Evolutionary conservation across 2,329 filamentous ascomycete species (phyloP).

Genomic region (Ceratocystis cacaofunesta): DNA sequence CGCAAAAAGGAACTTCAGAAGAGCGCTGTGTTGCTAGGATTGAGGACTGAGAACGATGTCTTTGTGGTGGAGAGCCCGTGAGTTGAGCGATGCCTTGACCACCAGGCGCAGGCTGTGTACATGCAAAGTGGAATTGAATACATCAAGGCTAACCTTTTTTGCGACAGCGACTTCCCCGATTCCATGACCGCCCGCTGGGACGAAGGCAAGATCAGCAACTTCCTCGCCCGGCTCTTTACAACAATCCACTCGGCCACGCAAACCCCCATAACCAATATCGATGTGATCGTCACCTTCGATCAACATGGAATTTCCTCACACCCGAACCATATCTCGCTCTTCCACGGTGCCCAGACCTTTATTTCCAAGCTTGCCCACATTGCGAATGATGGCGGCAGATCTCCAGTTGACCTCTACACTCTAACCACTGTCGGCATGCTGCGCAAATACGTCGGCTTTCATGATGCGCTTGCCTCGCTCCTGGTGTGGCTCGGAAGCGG

Average conservation of each 20-base stretch:
- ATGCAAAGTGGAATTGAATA: no score
- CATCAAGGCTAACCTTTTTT: not conserved
- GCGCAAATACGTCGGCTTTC: slow-evolving; percentile 67
- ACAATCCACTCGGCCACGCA: slow-evolving; percentile 34
- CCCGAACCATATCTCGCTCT: slow-evolving; percentile 84
- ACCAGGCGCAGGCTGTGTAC: not conserved
- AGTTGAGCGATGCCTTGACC: slow-evolving; percentile 19
- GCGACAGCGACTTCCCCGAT: slow-evolving; percentile 61
- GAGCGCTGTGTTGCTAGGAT: slow-evolving; percentile 61
- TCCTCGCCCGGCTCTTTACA: slow-evolving; percentile 60
- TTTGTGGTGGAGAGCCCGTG: slow-evolving; percentile 70
- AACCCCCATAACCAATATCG: slow-evolving; percentile 43
- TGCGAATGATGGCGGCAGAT: not conserved
- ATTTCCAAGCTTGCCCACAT: slow-evolving; percentile 46
- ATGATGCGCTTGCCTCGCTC: slow-evolving; percentile 64
- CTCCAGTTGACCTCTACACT: slow-evolving; percentile 62
- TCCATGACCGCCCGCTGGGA: slow-evolving; percentile 76
- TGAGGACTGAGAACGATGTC: slow-evolving; percentile 62
- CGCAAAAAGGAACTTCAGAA: slow-evolving; percentile 72
- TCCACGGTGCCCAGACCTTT: slow-evolving; percentile 65
- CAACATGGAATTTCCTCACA: slow-evolving; percentile 66
- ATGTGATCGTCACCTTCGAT: slow-evolving; percentile 85
- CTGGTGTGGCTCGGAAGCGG: slow-evolving; percentile 34
- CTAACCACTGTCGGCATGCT: slow-evolving; percentile 55
- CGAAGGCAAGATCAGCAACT: slow-evolving; percentile 48